A percentile compares a stretch with the other conserved stretches of the same genome.
phyloP scores from a whole-genome alignment of 441 rosid species.

The Arabidopsis lyrata region DNA sequence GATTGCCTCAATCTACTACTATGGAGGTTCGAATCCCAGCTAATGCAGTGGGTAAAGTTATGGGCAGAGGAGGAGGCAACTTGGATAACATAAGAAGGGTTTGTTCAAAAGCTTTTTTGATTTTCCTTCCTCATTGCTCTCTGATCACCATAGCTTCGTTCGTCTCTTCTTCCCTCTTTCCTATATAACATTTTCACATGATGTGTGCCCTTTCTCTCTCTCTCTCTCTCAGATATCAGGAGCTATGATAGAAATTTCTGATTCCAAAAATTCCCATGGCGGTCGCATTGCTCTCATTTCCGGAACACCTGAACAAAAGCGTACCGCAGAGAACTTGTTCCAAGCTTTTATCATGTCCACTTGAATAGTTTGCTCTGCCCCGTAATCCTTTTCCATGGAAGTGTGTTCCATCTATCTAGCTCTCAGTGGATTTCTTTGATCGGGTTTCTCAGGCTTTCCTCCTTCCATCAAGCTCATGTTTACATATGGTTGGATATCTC shows the following conservation, averaged over 20 bases:
- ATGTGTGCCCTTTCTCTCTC: conserved; percentile 29
- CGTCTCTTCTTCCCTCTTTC: conserved; percentile 10
- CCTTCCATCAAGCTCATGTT: conserved; percentile 53
- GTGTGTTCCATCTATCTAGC: conserved; percentile 47
- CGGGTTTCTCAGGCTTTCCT: conserved; percentile 51
- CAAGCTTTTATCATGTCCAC: conserved; percentile 97
- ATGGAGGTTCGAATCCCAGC: conserved; percentile 86
- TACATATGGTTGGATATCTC: conserved; percentile 49
- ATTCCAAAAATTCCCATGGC: conserved; percentile 76
- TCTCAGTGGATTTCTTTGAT: conserved; percentile 51
- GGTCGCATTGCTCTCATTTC: conserved; percentile 86
- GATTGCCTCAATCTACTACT: conserved; percentile 65
- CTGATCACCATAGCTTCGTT: conserved; percentile 26
- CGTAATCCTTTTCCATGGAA: conserved; percentile 41
- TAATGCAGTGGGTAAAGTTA: conserved; percentile 82
- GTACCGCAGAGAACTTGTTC: conserved; percentile 90
- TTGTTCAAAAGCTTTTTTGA: conserved; percentile 31
- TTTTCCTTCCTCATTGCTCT: conserved; percentile 22
- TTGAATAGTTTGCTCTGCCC: conserved; percentile 57
- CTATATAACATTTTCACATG: conserved; percentile 30
- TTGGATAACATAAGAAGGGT: conserved; percentile 91
- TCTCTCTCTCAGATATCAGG: conserved; percentile 85
- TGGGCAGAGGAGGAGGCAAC: conserved; percentile 95
- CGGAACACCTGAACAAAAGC: conserved; percentile 94
- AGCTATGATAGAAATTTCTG: conserved; percentile 89